These are phyloP conservation scores for Aspergillus cavernicola DNA, from an alignment of 495 filamentous ascomycete genomes.

Conservation along the genomic window DNA sequence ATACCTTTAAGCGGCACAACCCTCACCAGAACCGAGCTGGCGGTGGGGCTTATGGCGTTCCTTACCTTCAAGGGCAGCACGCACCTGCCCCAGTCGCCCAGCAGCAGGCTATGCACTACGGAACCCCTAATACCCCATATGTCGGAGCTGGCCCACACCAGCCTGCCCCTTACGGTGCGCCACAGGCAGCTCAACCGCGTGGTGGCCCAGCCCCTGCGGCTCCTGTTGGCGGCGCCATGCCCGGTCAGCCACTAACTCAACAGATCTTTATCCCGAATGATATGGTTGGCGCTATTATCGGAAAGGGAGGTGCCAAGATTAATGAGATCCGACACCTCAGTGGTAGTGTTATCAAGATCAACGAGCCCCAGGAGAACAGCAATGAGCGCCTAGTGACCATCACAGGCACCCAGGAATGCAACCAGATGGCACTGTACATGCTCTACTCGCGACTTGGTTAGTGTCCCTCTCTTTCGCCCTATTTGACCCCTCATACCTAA, in stretches of 20 bases:
- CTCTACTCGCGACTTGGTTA: slow-evolving; percentile 93
- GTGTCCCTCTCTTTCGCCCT: slow-evolving; percentile 32
- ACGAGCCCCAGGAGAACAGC: slow-evolving; percentile 97
- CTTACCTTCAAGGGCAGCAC: slow-evolving; percentile 64
- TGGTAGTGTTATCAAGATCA: slow-evolving; percentile 99
- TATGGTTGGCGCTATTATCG: slow-evolving; percentile 99
- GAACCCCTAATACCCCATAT: slow-evolving; percentile 62
- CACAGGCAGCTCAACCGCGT: slow-evolving; percentile 57
- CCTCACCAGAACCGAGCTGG: slow-evolving; percentile 62
- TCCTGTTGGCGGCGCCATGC: slow-evolving; percentile 73
- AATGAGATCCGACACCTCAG: slow-evolving; percentile 97
- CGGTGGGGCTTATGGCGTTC: slow-evolving; percentile 64
- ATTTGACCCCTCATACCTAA: slow-evolving; percentile 24
- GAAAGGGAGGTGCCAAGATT: slow-evolving; percentile 98
- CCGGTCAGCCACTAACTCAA: slow-evolving; percentile 87
- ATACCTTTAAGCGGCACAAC: slow-evolving; percentile 72
- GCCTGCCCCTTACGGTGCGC: slow-evolving; percentile 58
- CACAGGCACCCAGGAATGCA: slow-evolving; percentile 95
- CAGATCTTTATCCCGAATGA: slow-evolving; percentile 99
- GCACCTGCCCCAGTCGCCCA: slow-evolving; percentile 59
- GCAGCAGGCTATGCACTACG: slow-evolving; percentile 69
- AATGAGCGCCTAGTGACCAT: slow-evolving; percentile 97
- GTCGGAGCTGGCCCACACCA: slow-evolving; percentile 74
- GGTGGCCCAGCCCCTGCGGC: slow-evolving; percentile 49
- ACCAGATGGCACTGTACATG: slow-evolving; percentile 99